phyloP scores from a whole-genome alignment of 257 asterid genomes.

The Prunella vulgaris region DNA sequence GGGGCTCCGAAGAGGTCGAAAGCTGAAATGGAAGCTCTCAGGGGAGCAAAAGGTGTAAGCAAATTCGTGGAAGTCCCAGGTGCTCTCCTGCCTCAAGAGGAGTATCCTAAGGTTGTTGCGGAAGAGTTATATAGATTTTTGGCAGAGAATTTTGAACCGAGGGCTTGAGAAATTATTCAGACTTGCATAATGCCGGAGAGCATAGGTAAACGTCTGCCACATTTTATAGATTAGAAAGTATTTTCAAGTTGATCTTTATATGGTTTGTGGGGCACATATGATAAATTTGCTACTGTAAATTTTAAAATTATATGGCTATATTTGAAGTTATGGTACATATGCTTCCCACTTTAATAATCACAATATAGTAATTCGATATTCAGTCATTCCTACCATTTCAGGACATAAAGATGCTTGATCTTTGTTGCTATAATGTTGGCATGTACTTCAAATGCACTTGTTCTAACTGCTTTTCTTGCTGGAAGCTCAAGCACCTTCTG shows the following conservation, averaged over 20 bases:
- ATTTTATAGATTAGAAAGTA: not conserved
- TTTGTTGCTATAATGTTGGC: too few species aligned
- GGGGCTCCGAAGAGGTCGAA: conserved; percentile 84
- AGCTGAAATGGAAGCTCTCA: conserved; percentile 97
- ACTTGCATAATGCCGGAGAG: not conserved
- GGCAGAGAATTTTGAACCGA: conserved; percentile 44
- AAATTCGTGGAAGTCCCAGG: conserved; percentile 74
- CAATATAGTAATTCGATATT: not conserved
- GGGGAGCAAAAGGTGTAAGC: conserved; percentile 71
- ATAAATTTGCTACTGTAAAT: conserved; percentile 1
- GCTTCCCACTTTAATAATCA: not conserved
- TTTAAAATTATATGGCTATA: not conserved
- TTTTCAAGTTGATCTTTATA: not conserved
- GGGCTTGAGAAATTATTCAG: conserved; percentile 21
- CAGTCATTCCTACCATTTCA: not conserved
- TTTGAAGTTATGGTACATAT: not conserved
- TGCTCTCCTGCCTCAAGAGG: conserved; percentile 95
- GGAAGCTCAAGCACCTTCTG: too few species aligned
- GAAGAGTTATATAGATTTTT: conserved; percentile 65
- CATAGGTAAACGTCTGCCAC: conserved; percentile 28
- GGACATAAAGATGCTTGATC: too few species aligned
- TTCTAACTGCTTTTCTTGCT: too few species aligned
- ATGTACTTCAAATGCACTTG: too few species aligned
- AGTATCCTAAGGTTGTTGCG: conserved; percentile 71
- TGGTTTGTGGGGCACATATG: not conserved